Evolutionary conservation across 1,284 basidiomycete genomes (phyloP).

Genomic region (Irpex lacteus): DNA sequence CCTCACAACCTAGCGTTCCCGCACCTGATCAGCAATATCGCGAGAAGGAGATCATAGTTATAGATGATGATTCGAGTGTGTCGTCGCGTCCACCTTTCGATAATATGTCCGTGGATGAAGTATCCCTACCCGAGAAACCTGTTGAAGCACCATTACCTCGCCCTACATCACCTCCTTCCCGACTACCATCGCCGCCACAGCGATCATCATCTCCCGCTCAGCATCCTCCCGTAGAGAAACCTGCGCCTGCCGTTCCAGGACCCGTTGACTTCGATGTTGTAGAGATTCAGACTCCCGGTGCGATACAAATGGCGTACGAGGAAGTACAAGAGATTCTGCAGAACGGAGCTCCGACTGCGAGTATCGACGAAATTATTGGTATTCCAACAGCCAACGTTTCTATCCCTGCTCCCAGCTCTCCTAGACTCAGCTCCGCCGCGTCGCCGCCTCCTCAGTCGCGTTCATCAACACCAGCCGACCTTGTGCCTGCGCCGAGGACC

Average conservation of each 20-base stretch:
- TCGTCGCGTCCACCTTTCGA: neutral
- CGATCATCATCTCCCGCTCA: neutral
- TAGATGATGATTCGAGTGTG: neutral
- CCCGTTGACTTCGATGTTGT: neutral
- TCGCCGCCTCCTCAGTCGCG: slow-evolving; percentile 3
- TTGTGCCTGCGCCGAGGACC: neutral
- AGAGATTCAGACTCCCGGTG: slow-evolving; percentile 18
- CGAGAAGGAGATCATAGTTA: neutral
- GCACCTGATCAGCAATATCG: neutral
- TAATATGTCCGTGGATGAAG: neutral
- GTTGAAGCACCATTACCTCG: neutral
- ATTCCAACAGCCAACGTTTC: neutral
- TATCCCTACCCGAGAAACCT: neutral
- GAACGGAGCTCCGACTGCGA: neutral
- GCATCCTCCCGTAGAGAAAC: neutral
- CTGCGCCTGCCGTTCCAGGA: neutral
- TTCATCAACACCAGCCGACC: neutral
- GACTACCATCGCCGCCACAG: neutral
- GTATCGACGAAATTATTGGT: neutral
- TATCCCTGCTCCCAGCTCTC: neutral
- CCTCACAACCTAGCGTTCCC: neutral
- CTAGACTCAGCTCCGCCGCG: neutral
- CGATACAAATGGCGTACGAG: slow-evolving; percentile 11
- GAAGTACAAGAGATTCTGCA: slow-evolving; percentile 2
- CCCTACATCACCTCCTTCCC: neutral